Evolutionary conservation across 805 yeast species (phyloP), one percentile per base, ranked within the genome.

Genomic region (Sugiyamaella smithiae): DNA sequence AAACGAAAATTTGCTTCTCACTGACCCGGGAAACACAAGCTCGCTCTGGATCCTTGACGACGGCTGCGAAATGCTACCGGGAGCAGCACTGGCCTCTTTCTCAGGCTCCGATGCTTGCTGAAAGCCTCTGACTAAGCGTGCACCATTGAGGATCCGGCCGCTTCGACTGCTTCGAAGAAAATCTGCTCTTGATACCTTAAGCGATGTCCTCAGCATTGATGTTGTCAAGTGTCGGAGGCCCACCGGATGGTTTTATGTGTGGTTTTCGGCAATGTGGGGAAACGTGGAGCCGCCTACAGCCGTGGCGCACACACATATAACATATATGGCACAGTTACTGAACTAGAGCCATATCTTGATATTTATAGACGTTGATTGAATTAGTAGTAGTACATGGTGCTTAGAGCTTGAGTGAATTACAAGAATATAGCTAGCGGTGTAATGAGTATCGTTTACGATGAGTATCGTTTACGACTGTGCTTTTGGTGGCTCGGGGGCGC

Each of bases 1-100:
- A 14, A 36, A 33, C 23, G 60, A 51, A 47, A 59, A 59, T 46
- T 56, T 49, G 51, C 53, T 50, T 32, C 48, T 33, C 16, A 59
- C 60, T 1, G 61, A 56, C 19, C 63, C 63, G 4, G 63, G 63
- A 50, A 59, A 59, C 26, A 59, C 59, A 23, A 59, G 52, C 41
- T 58, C 60, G n/a, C 41, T 46, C 41, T 58, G 53, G 41, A 56
- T 53, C 11, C 46, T 22, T 9, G 50, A 28, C 7, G 61, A 45
- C 22, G 52, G 44, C 48, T 58, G 62, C 8, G 62, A 57, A 4
- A 54, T 42, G 4, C 43, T 40, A 2, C 22, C 11, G 28, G 22
- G 24, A 1, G 26, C 41, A 22, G 29, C 28, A 5, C 5, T 5
- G 12, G 33, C 7, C 16, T 29, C 33, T n/a, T 4, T 29, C 14